Evolutionary conservation across 2,329 filamentous ascomycete genomes (phyloP).

Genomic region (Verruconis gallopava): DNA sequence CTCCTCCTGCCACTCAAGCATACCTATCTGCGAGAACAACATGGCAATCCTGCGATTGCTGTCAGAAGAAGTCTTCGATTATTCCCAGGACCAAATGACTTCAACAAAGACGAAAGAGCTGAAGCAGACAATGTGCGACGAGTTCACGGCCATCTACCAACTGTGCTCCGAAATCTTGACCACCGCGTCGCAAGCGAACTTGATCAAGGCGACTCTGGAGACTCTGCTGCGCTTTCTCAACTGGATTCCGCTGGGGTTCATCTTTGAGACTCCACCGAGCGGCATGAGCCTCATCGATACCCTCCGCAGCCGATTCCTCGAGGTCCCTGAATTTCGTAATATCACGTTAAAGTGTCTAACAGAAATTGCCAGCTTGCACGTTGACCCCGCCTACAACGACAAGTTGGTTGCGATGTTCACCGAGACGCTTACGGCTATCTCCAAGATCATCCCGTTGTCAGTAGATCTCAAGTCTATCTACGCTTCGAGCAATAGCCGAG

Average conservation of each 20-base stretch:
- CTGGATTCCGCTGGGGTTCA: slow-evolving; percentile 97
- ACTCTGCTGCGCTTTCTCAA: slow-evolving; percentile 93
- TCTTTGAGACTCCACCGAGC: slow-evolving; percentile 74
- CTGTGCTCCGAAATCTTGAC: slow-evolving; percentile 91
- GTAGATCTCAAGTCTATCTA: slow-evolving; percentile 89
- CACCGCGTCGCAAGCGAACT: slow-evolving; percentile 72
- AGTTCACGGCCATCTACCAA: slow-evolving; percentile 97
- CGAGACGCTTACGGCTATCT: slow-evolving; percentile 83
- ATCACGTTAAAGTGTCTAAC: slow-evolving; percentile 93
- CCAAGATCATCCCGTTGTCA: slow-evolving; percentile 80
- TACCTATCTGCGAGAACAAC: slow-evolving; percentile 99
- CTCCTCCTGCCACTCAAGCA: slow-evolving; percentile 82
- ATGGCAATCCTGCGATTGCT: slow-evolving; percentile 94
- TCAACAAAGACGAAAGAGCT: slow-evolving; percentile 90
- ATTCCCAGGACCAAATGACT: slow-evolving; percentile 98
- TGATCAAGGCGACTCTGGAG: slow-evolving; percentile 94
- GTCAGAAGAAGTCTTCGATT: slow-evolving; percentile 98
- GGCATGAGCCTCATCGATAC: slow-evolving; percentile 69
- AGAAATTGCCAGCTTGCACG: slow-evolving; percentile 89
- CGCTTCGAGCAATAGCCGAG: slow-evolving; percentile 75
- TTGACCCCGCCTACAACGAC: slow-evolving; percentile 79
- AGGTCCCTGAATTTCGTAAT: slow-evolving; percentile 90
- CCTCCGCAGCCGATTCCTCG: slow-evolving; percentile 79
- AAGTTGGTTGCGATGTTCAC: slow-evolving; percentile 98
- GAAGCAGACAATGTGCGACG: slow-evolving; percentile 96